Evolutionary conservation across 2,329 filamentous ascomycete genomes (phyloP), one percentile per base, ranked within the genome.

Genomic region (Thelonectria discophora): DNA sequence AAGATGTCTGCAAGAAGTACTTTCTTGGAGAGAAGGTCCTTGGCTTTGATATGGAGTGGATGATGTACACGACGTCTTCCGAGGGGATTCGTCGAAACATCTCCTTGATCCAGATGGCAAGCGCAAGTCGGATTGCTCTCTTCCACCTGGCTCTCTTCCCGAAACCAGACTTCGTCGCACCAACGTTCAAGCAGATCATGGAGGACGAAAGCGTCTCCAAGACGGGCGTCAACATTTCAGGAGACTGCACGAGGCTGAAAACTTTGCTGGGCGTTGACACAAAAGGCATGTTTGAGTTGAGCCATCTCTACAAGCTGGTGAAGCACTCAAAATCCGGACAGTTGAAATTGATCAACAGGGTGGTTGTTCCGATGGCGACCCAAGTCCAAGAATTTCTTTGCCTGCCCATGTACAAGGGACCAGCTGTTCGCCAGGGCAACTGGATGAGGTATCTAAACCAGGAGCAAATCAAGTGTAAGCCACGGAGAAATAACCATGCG

Each of bases 21-120:
- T 97, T 97, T 68, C 72, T 88, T 40, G 67, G 84, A 24, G 87
- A 95, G 70, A 81, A 86, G 40, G 77, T 96, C 2, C 74, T 97
- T n/a, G 94, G 94, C 0, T 93, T 97, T 63, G 94, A 97, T 71
- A 83, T 97, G 64, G 94, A 97, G 78, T 97, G 94, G 94, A 82
- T 87, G 54, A 66, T 80, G 1, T 79, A 84, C 6, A 82, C 86
- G 0, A 78, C 73, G 6, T 80, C 74, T 18, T 69, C 65, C 8
- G 74, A 82, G 2, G 80, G 82, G 3, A 77, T 88, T 4, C 89
- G 90, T 65, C 81, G 84, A 53, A 92, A 93, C 63, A 86, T 96
- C 7, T 94, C 91, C 0, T 77, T 97, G 39, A 89, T 97, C 45
- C 94, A 97, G 75, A 76, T 97, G 20, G 92, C 94, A 1, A 91